Conservation (phyloP, 768 basidiomycete genomes). For the Mycena pura region DNA sequence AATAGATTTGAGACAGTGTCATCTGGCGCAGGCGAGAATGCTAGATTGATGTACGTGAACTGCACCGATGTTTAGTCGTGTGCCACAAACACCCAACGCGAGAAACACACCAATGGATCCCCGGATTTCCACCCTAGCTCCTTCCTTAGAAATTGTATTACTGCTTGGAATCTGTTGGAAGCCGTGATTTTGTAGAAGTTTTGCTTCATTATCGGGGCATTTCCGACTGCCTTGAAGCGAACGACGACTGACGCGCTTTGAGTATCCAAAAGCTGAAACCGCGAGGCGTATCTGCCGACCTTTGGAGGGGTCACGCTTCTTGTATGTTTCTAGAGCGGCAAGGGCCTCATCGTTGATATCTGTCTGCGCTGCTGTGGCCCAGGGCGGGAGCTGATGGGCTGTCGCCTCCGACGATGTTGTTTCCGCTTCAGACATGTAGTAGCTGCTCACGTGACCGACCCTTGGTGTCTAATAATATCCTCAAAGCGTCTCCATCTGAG, state of each 20-base stretch:
- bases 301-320: constrained; percentile 84
- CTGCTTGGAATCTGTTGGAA: constrained; percentile 92
- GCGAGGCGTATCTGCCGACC: constrained; percentile 47
- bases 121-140: constrained; percentile 87
- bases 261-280: background rate
- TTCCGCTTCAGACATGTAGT: constrained; percentile 25
- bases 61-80: constrained; percentile 39
- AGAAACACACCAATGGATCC: constrained; percentile 78
- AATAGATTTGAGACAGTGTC: constrained; percentile 81
- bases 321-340: constrained; percentile 84
- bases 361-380: constrained; percentile 36
- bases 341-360: constrained; percentile 56
- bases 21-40: constrained; percentile 85
- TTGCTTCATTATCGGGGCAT: constrained; percentile 98
- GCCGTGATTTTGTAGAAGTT: constrained; percentile 98
- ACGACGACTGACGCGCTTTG: constrained; percentile 76
- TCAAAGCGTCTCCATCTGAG: too few species aligned
- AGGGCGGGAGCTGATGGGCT: constrained; percentile 40
- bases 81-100: constrained; percentile 19
- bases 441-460: too few species aligned
- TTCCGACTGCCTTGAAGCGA: constrained; percentile 96
- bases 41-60: constrained; percentile 71
- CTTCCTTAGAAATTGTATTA: constrained; percentile 90
- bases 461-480: too few species aligned
- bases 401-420: constrained; percentile 35